phyloP scores from a whole-genome alignment of 306 rosid species.

The Ochetophila trinervis region DNA sequence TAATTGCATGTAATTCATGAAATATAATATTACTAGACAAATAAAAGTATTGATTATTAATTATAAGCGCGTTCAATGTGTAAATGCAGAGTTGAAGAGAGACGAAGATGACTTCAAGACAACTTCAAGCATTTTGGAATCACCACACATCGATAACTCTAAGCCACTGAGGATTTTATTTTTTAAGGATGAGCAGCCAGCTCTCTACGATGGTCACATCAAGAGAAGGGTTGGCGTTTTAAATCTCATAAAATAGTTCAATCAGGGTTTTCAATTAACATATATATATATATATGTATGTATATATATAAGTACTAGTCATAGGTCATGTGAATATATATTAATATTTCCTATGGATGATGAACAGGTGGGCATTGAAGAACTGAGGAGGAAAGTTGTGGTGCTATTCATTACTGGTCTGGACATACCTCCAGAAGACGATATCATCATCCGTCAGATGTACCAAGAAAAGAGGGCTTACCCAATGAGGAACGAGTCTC shows the following conservation, averaged over 20 bases:
- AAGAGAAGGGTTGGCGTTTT: slow-evolving; percentile 52
- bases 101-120: slow-evolving; percentile 41
- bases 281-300: neutral
- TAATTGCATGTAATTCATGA: too few relatives aligned
- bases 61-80: neutral
- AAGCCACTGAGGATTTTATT: slow-evolving; percentile 47
- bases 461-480: slow-evolving; percentile 33
- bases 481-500: slow-evolving; percentile 32
- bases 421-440: slow-evolving; percentile 29
- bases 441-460: slow-evolving; percentile 40
- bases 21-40: too few relatives aligned
- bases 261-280: too few relatives aligned
- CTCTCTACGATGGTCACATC: slow-evolving; percentile 46
- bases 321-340: too few relatives aligned
- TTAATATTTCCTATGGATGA: too few relatives aligned
- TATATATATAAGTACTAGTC: neutral
- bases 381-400: slow-evolving; percentile 43
- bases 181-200: slow-evolving; percentile 34
- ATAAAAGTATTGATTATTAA: too few relatives aligned
- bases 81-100: slow-evolving; percentile 43
- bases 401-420: slow-evolving; percentile 53
- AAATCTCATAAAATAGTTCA: too few relatives aligned
- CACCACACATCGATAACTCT: slow-evolving; percentile 45
- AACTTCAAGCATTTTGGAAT: slow-evolving; percentile 29
- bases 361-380: slow-evolving; percentile 46